A percentile compares a stretch with the other conserved stretches of the same genome.
These are phyloP conservation scores for Cyberlindnera misumaiensis DNA, from an alignment of 805 yeast genomes.

Conservation along the genomic window DNA sequence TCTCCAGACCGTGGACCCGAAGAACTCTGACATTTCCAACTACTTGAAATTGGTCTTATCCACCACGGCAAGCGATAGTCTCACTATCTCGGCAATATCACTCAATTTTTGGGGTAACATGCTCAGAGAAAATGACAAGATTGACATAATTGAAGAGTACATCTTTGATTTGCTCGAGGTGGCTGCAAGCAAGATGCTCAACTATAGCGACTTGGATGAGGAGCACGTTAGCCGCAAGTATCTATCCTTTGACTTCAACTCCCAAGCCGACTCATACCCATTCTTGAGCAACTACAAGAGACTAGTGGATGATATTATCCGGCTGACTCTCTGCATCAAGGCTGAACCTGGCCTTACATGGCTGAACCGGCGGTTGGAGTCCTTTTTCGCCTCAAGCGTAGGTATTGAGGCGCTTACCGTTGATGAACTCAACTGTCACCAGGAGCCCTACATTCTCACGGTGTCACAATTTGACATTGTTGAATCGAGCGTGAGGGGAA, in stretches of 20 bases:
- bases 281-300: constrained; percentile 77
- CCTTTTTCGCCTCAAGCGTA: constrained; percentile 61
- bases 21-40: constrained; percentile 52
- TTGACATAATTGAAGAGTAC: constrained; percentile 43
- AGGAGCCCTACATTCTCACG: constrained; percentile 69
- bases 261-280: constrained; percentile 67
- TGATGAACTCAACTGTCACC: constrained; percentile 45
- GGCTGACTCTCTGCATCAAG: constrained; percentile 79
- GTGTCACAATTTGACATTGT: constrained; percentile 78
- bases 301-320: constrained; percentile 82
- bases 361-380: constrained; percentile 68
- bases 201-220: constrained; percentile 62
- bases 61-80: constrained; percentile 77
- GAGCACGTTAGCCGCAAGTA: constrained; percentile 58
- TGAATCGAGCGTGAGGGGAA: constrained; percentile 86
- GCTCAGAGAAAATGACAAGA: constrained; percentile 65
- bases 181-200: constrained; percentile 71
- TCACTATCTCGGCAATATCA: constrained; percentile 86
- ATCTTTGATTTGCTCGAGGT: constrained; percentile 66
- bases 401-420: constrained; percentile 60
- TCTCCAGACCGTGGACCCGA: constrained; percentile 42
- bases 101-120: constrained; percentile 93
- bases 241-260: constrained; percentile 83
- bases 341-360: constrained; percentile 78
- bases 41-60: constrained; percentile 71